Evolutionary conservation across 1,139 yeast genomes (phyloP), one percentile per base, ranked within the genome.

Genomic region (Lodderomyces elongisporus): DNA sequence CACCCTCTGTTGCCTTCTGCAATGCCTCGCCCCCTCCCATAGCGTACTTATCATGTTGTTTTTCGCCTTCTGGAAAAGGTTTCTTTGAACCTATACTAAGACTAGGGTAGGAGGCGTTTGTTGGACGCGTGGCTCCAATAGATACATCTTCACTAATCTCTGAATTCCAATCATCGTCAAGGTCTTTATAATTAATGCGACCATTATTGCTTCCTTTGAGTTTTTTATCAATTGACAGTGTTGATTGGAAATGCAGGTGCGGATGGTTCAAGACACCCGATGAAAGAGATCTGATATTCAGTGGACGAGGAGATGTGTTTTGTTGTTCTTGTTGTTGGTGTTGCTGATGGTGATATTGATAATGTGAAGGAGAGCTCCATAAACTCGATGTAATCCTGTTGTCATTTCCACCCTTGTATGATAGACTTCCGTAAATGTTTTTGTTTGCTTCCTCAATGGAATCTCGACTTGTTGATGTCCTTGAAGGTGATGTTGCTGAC

Each of bases 151-250:
- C 82, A 42, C 82, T 87, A 29, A 87, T 67, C 25, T 79, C 83
- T 4, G 95, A 93, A 52, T 87, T 89, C 96, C 96, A 88, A 55
- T 87, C 96, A 48, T 84, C 95, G 52, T 87, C 96, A 32, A 79
- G 56, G 49, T 85, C 95, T 14, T 73, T 60, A 45, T 76, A 78
- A 12, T 23, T 25, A 2, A 14, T 18, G 14, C 20, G 33, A n/a
- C 14, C n/a, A 13, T 20, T 37, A 14, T 32, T 32, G 22, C 35
- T 35, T 17, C 37, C 21, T 13, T 34, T 31, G 21, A 18, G 22
- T 17, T 7, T 10, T 18, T 18, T 18, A 18, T 18, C 22, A 7
- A 18, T 18, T 7, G 7, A 7, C 22, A 18, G 22, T n/a, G n/a
- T n/a, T n/a, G n/a, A n/a, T 10, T 20, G 22, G 22, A 8, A 7